These are phyloP conservation scores for Nepenthes mirabilis DNA, from an alignment of 148 eudicot species.

Conservation along the genomic window DNA sequence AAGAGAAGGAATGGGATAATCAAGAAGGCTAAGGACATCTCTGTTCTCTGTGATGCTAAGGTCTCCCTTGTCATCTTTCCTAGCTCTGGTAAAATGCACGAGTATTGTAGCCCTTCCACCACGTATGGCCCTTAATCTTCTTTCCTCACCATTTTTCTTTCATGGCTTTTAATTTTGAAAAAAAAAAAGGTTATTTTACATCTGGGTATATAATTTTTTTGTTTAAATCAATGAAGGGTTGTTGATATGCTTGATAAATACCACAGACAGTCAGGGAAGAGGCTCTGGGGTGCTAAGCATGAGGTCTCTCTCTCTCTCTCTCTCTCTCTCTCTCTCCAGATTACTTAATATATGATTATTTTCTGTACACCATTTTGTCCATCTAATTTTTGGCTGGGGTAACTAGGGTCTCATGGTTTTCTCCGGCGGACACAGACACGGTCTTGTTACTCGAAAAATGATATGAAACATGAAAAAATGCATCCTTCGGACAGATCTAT, in stretches of 20 bases:
- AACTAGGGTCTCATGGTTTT: slow-evolving; percentile 13
- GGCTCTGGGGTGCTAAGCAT: slow-evolving; percentile 90
- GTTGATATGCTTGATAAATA: slow-evolving; percentile 55
- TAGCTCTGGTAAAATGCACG: slow-evolving; percentile 56
- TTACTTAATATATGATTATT: background rate
- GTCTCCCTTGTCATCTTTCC: slow-evolving; percentile 66
- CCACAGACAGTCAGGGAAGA: slow-evolving; percentile 46
- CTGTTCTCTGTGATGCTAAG: slow-evolving; percentile 75
- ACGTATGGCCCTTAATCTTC: slow-evolving; percentile 20
- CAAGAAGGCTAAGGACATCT: slow-evolving; percentile 71
- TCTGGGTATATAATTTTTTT: background rate
- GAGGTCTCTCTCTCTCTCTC: slow-evolving; percentile 26
- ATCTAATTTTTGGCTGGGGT: background rate
- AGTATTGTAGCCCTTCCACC: slow-evolving; percentile 50
- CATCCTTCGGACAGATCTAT: slow-evolving; percentile 50
- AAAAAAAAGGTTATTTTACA: background rate
- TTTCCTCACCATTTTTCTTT: background rate
- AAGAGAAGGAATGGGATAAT: slow-evolving; percentile 72
- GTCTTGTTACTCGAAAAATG: slow-evolving; percentile 26
- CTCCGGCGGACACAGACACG: slow-evolving; percentile 10
- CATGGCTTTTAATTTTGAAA: background rate
- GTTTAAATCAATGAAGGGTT: slow-evolving; percentile 21
- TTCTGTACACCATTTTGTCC: slow-evolving; percentile 4
- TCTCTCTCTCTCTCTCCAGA: background rate
- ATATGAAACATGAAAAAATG: slow-evolving; percentile 13